Percentiles rank a stretch among this genome's conserved stretches.
phyloP scores from a whole-genome alignment of 2,329 filamentous ascomycete genomes.

The Colletotrichum tropicale region DNA sequence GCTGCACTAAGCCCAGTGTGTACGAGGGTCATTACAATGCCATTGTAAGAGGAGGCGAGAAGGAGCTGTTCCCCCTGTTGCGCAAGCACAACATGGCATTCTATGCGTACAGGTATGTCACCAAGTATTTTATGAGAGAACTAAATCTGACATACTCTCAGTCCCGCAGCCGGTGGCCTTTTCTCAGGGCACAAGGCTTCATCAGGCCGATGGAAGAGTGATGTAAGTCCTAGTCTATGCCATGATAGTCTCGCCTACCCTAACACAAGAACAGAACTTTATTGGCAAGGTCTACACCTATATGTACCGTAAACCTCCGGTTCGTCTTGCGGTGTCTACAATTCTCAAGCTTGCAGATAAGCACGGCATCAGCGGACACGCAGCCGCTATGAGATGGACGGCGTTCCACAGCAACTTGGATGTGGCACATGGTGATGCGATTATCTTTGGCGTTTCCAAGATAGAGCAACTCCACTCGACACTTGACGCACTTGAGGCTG shows the following conservation, averaged over 20 bases:
- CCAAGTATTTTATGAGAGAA: fast-evolving
- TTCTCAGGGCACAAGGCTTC: not conserved
- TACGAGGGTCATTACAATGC: not conserved
- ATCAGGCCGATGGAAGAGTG: not conserved
- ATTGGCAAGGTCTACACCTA: not conserved
- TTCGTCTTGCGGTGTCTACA: not conserved
- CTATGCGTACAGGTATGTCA: not conserved
- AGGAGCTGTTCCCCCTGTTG: not conserved
- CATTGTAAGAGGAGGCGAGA: not conserved
- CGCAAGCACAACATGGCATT: not conserved
- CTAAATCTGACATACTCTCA: not conserved
- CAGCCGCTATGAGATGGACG: not conserved
- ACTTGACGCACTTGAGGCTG: not conserved
- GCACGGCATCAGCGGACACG: not conserved
- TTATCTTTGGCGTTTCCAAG: not conserved
- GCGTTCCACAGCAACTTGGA: not conserved
- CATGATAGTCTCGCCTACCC: not conserved
- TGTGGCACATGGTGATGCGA: not conserved
- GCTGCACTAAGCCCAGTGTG: not conserved
- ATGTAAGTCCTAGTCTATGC: not conserved
- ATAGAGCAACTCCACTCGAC: not conserved
- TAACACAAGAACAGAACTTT: not conserved
- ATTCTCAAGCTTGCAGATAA: not conserved
- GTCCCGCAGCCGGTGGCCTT: not conserved
- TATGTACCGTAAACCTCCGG: not conserved